A percentile compares a stretch with the other conserved stretches of the same genome.
These are phyloP conservation scores for Globisporangium solare DNA, from an alignment of 352 stramenopile species.

Conservation along the genomic window DNA sequence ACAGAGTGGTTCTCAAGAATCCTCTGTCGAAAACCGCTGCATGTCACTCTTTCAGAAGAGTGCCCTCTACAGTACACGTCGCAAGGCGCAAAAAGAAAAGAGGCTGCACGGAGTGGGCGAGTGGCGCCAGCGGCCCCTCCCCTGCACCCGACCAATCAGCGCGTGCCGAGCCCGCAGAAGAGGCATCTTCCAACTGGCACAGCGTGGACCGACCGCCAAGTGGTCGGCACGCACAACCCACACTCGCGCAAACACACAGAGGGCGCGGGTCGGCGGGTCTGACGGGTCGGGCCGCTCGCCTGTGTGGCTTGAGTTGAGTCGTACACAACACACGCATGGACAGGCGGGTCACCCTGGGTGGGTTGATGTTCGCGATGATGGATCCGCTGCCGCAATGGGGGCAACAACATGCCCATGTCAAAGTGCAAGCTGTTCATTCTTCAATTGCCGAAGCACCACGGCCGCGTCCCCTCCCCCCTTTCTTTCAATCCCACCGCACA, in stretches of 20 bases:
- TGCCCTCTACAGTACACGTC: neutral
- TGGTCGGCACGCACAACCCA: no score
- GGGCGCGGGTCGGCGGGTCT: no score
- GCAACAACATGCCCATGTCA: neutral
- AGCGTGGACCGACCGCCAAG: no score
- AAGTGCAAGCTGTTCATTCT: slow-evolving; percentile 22
- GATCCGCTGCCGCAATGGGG: neutral
- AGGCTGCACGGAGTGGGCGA: neutral
- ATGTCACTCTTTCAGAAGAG: no score
- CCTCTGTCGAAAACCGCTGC: neutral
- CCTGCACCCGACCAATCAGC: slow-evolving; percentile 2
- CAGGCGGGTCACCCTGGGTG: neutral
- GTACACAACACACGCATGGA: no score
- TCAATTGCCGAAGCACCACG: slow-evolving; percentile 25
- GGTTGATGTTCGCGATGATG: neutral
- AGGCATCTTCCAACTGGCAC: slow-evolving; percentile 3
- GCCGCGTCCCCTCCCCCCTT: neutral
- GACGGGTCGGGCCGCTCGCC: no score
- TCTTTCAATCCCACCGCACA: neutral
- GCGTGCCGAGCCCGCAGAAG: neutral
- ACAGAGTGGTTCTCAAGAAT: no score
- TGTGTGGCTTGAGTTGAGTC: no score
- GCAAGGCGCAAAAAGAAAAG: neutral
- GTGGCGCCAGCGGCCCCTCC: slow-evolving; percentile 3
- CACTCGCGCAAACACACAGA: no score